Evolutionary conservation across 306 rosid genomes (phyloP).

Genomic region (Urtica urens): DNA sequence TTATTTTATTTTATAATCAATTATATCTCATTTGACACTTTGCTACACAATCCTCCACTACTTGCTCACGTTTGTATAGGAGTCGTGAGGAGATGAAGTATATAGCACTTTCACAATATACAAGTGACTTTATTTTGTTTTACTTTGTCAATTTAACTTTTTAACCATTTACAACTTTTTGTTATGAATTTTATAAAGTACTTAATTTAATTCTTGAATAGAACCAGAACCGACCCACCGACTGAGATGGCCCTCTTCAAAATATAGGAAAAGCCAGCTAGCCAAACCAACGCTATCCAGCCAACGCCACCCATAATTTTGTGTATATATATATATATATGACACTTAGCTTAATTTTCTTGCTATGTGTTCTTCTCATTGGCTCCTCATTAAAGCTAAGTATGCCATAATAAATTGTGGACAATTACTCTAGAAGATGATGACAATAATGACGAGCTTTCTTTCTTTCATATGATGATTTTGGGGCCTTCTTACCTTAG

Average conservation of each 20-base stretch:
- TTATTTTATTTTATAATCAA: not conserved
- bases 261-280: constrained; percentile 24
- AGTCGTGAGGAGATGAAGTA: constrained; percentile 22
- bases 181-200: not conserved
- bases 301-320: constrained; percentile 13
- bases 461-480: not conserved
- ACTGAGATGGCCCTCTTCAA: constrained; percentile 30
- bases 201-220: constrained; percentile 15
- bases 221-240: constrained; percentile 53
- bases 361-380: constrained; percentile 17
- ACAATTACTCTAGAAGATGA: not conserved
- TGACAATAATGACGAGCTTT: not conserved
- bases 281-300: constrained; percentile 26
- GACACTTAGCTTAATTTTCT: not conserved
- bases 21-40: constrained; percentile 9
- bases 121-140: not conserved
- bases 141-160: not conserved
- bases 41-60: constrained; percentile 25
- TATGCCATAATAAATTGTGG: constrained; percentile 15
- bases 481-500: not conserved
- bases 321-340: not conserved
- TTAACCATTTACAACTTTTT: too few species aligned
- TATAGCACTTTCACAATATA: constrained; percentile 34
- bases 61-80: constrained; percentile 11
- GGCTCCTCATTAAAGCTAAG: constrained; percentile 27